phyloP scores from a whole-genome alignment of 1,284 basidiomycete species.

The Serendipita sp. region DNA sequence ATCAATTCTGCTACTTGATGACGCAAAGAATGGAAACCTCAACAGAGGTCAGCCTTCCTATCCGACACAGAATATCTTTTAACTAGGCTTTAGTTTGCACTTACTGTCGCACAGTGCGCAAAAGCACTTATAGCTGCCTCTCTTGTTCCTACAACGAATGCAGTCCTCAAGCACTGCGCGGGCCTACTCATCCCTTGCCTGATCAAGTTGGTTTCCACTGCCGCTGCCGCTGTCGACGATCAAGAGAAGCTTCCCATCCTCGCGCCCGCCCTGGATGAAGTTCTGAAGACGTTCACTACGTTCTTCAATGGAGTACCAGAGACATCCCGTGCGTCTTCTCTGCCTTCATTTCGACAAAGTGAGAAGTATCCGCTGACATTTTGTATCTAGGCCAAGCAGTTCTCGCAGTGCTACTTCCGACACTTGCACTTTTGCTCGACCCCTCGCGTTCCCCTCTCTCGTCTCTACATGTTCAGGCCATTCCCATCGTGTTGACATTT shows the following conservation, averaged over 20 bases:
- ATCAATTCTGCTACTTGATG: conserved; percentile 75
- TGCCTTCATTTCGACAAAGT: conserved; percentile 4
- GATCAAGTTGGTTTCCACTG: conserved; percentile 61
- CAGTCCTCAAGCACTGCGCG: conserved; percentile 58
- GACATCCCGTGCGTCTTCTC: conserved; percentile 41
- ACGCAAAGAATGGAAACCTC: conserved; percentile 57
- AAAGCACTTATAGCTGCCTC: conserved; percentile 59
- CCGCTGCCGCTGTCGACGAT: conserved; percentile 44
- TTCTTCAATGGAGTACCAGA: conserved; percentile 48
- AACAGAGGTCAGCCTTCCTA: conserved; percentile 42
- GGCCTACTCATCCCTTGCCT: conserved; percentile 65
- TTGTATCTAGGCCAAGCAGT: conserved; percentile 44
- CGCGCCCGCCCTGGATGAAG: conserved; percentile 54
- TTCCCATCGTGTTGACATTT: conserved; percentile 63
- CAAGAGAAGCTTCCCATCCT: conserved; percentile 39
- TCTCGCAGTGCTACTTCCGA: conserved; percentile 67
- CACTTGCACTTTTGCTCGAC: conserved; percentile 61
- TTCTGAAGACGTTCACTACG: conserved; percentile 65
- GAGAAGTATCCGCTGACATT: conserved; percentile 8
- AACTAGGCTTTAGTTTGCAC: conserved; percentile 38
- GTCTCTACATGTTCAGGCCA: conserved; percentile 44
- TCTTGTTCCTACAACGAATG: conserved; percentile 39
- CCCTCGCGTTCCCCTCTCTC: conserved; percentile 32
- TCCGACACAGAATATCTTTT: conserved; percentile 19
- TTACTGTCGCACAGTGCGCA: conserved; percentile 82